Evolutionary conservation across 2,329 filamentous ascomycete genomes (phyloP), one percentile per base, ranked within the genome.

Genomic region (Aspergillus chevalieri): DNA sequence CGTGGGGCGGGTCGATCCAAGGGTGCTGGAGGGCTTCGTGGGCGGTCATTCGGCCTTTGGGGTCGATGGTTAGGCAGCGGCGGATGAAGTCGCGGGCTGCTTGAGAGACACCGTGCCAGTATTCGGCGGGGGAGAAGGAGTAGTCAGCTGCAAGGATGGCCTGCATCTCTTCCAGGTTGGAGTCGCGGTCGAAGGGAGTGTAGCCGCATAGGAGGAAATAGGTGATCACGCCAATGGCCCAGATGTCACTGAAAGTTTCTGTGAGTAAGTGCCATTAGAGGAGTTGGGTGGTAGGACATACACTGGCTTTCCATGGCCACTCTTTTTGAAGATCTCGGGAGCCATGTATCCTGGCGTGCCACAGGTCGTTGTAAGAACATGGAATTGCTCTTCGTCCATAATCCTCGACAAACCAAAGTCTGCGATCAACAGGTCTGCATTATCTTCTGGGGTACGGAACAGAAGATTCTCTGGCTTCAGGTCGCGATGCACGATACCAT

Each of bases 341-440:
- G 93, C 93, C 93, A 98, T 98, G 73, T 98, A 98, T 44, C 93
- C 93, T 3, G 93, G 93, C 1, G 93, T 98, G 52, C 93, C 93
- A 68, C 93, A 98, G 1, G 93, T 98, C 0, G 93, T 98, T 9
- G 93, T 98, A 54, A 98, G 76, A 26, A 97, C 92, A 67, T 97
- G 93, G 71, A 97, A 97, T 67, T 95, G 89, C 71, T 96, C 90
- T 72, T 97, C 93, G 65, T 98, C 93, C 92, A 98, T 97, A 72
- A 98, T 96, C 51, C 93, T 83, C 22, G 87, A 93, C 45, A 98
- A 77, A 8, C 93, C 93, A 70, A 98, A 98, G 68, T 98, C 93
- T 54, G 93, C 93, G 67, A 98, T 98, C 51, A 98, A 77, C 26
- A 98, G 80, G 71, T 98, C 93, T 44, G 93, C 90, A 64, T 97